These are phyloP conservation scores for Huntiella omanensis DNA, from an alignment of 2,329 filamentous ascomycete species.

Conservation along the genomic window DNA sequence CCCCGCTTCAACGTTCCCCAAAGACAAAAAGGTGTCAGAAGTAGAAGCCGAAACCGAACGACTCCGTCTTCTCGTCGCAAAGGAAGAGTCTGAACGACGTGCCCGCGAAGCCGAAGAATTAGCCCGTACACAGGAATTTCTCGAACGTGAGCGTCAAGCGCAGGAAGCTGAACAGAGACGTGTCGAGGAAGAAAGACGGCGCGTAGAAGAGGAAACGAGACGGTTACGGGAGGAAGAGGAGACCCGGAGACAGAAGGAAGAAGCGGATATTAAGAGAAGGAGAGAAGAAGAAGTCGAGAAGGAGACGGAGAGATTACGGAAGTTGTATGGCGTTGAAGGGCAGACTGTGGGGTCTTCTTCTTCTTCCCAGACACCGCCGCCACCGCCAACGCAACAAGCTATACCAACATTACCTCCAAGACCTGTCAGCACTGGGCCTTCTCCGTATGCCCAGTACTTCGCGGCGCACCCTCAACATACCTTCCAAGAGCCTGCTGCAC, in stretches of 20 bases:
- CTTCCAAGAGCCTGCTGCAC: conserved; percentile 12
- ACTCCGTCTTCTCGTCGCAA: conserved; percentile 38
- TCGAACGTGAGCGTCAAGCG: conserved; percentile 19
- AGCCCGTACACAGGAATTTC: conserved; percentile 13
- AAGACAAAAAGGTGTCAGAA: conserved; percentile 22
- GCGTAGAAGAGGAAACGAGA: conserved; percentile 17
- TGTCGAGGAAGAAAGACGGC: conserved; percentile 48
- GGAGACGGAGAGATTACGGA: conserved; percentile 66
- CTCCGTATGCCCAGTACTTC: conserved; percentile 15
- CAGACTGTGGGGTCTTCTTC: conserved; percentile 18
- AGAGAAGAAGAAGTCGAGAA: conserved; percentile 50
- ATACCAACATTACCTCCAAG: conserved; percentile 20
- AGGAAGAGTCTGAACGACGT: conserved; percentile 35
- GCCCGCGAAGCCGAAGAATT: conserved; percentile 35
- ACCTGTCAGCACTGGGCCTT: conserved; percentile 23
- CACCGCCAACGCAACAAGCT: conserved; percentile 14
- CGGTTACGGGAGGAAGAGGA: background rate
- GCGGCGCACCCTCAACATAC: conserved; percentile 13
- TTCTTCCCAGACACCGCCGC: conserved; percentile 13
- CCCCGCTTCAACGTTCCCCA: conserved; percentile 30
- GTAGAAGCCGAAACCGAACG: conserved; percentile 64
- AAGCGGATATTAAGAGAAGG: conserved; percentile 63
- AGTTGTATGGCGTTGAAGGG: conserved; percentile 43
- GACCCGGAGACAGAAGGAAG: conserved; percentile 28
- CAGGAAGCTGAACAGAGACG: conserved; percentile 25